phyloP scores from a whole-genome alignment of 2,329 filamentous ascomycete species.

The Hypoxylon rubiginosum region DNA sequence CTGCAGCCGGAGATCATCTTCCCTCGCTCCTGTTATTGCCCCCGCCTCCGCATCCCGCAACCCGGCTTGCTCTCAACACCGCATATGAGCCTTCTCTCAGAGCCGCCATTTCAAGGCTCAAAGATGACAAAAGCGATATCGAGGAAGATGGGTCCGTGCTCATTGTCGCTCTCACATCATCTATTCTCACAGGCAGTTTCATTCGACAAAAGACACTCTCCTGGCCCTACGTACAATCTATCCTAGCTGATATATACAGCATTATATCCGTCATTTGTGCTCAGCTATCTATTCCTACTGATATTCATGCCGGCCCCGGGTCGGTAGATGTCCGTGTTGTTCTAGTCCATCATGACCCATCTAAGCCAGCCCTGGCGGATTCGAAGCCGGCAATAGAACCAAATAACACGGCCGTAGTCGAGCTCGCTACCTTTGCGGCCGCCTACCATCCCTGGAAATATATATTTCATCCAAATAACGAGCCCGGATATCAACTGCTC shows the following conservation, averaged over 20 bases:
- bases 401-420: conserved; percentile 63
- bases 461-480: conserved; percentile 76
- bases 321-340: conserved; percentile 83
- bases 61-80: conserved; percentile 64
- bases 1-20: conserved; percentile 43
- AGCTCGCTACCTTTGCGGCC: conserved; percentile 66
- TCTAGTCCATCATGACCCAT: conserved; percentile 73
- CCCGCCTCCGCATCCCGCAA: conserved; percentile 69
- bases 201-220: conserved; percentile 66
- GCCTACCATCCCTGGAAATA: conserved; percentile 71
- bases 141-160: conserved; percentile 55
- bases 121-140: conserved; percentile 51
- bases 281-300: conserved; percentile 71
- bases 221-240: conserved; percentile 78
- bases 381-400: conserved; percentile 55
- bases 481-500: conserved; percentile 72
- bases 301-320: conserved; percentile 68
- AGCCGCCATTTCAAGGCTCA: conserved; percentile 65
- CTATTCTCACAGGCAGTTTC: conserved; percentile 68
- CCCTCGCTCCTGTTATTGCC: conserved; percentile 74
- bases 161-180: conserved; percentile 71
- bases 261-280: conserved; percentile 81
- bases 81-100: conserved; percentile 73
- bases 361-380: conserved; percentile 51
- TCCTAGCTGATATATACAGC: conserved; percentile 83